A percentile compares a stretch with the other conserved stretches of the same genome.
Evolutionary conservation across 306 rosid species (phyloP).

Genomic region (Citrullus mucosospermus): DNA sequence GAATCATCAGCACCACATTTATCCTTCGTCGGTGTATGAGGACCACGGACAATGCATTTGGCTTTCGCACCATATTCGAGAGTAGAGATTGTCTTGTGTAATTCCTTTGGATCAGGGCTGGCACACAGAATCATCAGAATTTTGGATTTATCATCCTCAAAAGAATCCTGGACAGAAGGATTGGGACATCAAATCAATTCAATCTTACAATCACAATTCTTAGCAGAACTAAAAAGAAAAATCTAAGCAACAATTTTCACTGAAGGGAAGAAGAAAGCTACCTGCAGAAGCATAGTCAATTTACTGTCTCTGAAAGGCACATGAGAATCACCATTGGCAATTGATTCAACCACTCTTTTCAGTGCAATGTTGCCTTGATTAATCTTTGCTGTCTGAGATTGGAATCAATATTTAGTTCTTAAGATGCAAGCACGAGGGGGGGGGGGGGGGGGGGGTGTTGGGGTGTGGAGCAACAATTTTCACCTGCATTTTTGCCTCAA

Average conservation of each 20-base stretch:
- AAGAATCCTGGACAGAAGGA: conserved; percentile 62
- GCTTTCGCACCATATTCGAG: conserved; percentile 99
- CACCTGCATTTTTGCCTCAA: conserved; percentile 99
- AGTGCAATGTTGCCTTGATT: conserved; percentile 92
- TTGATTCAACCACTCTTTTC: conserved; percentile 96
- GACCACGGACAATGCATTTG: conserved; percentile 92
- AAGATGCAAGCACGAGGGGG: not conserved
- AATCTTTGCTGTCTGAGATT: conserved; percentile 74
- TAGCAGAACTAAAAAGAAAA: conserved; percentile 1
- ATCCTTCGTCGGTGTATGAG: conserved; percentile 66
- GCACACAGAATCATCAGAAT: conserved; percentile 92
- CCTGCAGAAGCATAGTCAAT: conserved; percentile 99
- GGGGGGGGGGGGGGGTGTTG: not conserved
- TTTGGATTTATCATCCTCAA: conserved; percentile 93
- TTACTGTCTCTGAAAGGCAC: conserved; percentile 99
- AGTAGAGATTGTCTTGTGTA: conserved; percentile 90
- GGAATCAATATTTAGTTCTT: not conserved
- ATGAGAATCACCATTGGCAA: conserved; percentile 96
- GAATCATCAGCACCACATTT: conserved; percentile 45
- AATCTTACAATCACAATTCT: conserved; percentile 7
- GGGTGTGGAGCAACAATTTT: not conserved
- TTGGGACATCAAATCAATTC: not conserved
- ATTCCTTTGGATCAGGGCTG: conserved; percentile 90
- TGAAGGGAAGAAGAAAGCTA: not conserved
- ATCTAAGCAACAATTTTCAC: not conserved